Evolutionary conservation across 2,329 filamentous ascomycete genomes (phyloP).

Genomic region (Fusarium nygamai): DNA sequence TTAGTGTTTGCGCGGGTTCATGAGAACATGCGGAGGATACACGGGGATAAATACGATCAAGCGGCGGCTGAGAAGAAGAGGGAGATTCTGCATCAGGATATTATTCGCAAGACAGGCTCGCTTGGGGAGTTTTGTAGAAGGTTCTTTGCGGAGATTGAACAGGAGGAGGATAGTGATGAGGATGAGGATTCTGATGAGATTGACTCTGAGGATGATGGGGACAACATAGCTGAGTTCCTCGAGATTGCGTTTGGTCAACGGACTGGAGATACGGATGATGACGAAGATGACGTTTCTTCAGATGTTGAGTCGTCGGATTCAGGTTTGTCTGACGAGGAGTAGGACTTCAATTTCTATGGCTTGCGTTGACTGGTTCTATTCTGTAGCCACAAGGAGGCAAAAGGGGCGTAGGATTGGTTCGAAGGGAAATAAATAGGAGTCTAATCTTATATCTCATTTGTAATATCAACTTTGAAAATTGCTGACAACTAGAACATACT

Average conservation of each 20-base stretch:
- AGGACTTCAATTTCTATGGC: rapidly evolving
- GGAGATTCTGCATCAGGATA: background rate
- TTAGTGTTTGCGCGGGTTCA: background rate
- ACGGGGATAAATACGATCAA: background rate
- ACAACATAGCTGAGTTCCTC: background rate
- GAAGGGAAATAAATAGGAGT: rapidly evolving
- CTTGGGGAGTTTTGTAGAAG: background rate
- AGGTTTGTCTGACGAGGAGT: background rate
- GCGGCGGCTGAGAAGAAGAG: background rate
- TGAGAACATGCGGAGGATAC: background rate
- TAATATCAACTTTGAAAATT: rapidly evolving
- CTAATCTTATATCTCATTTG: background rate
- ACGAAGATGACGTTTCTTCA: background rate
- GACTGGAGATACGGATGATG: too few species aligned
- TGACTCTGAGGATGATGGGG: background rate
- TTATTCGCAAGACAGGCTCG: background rate
- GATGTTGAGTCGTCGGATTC: background rate
- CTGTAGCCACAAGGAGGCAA: rapidly evolving
- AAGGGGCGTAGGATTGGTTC: rapidly evolving
- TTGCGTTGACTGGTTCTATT: rapidly evolving
- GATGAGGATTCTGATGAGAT: background rate
- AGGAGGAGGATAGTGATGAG: background rate
- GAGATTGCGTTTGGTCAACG: background rate
- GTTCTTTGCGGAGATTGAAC: background rate
- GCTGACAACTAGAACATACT: background rate